Conservation (phyloP, 192 early-diverging fungal genomes). For the Rhizophagus sp. region DNA sequence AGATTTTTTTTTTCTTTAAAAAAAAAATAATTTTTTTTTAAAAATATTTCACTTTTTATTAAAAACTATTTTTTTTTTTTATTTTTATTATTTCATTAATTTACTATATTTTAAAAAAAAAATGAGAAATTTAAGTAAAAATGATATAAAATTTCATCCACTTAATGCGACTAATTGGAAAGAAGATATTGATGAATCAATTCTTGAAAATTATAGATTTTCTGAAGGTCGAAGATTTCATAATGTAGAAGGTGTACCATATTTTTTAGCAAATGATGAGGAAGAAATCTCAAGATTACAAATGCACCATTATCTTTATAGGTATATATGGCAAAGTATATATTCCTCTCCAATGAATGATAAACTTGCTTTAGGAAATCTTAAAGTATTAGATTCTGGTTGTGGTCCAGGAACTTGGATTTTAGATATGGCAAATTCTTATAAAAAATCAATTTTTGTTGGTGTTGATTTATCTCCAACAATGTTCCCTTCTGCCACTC, state of each 20-base stretch:
- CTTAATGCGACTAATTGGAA: not conserved
- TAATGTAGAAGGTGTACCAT: not conserved
- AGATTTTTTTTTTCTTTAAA: too few species aligned
- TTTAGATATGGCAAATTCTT: slow-evolving; percentile 52
- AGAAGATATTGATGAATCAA: not conserved
- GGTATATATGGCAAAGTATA: not conserved
- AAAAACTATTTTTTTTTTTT: too few species aligned
- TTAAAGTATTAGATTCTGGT: slow-evolving; percentile 6
- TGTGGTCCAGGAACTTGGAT: slow-evolving; percentile 36
- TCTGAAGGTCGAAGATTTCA: slow-evolving; percentile 5
- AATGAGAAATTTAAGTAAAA: too few species aligned
- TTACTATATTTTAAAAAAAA: too few species aligned
- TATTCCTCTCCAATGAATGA: slow-evolving; percentile 1
- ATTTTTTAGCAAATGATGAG: not conserved
- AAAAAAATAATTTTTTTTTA: too few species aligned
- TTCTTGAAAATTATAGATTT: not conserved
- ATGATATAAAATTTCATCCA: too few species aligned
- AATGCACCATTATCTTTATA: not conserved
- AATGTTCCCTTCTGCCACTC: slow-evolving; percentile 36
- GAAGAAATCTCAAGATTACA: not conserved
- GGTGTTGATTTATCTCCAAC: slow-evolving; percentile 48
- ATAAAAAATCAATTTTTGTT: slow-evolving; percentile 45
- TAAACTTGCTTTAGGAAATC: not conserved
- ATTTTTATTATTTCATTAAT: too few species aligned
- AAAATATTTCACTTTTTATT: too few species aligned